Evolutionary conservation across 192 early-diverging fungal genomes (phyloP).

Genomic region (Lunasporangiospora selenospora): DNA sequence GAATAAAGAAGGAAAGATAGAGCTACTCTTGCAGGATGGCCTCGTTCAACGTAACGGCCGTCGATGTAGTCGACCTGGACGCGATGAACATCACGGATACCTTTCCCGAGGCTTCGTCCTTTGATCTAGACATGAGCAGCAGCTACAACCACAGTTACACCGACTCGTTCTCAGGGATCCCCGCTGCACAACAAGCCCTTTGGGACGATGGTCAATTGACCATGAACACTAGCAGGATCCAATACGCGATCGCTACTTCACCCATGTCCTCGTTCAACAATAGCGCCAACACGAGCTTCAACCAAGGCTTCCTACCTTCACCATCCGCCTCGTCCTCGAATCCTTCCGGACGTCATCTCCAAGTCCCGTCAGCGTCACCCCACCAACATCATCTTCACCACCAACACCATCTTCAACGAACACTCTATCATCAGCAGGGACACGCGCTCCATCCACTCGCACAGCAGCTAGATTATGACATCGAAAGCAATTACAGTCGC

Average conservation of each 20-base stretch:
- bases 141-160: conserved; percentile 43
- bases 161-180: conserved; percentile 40
- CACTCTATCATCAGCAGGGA: conserved; percentile 19
- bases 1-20: no score
- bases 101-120: conserved; percentile 41
- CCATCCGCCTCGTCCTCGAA: no score
- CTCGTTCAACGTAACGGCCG: conserved; percentile 35
- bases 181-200: conserved; percentile 34
- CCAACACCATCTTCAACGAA: conserved; percentile 1
- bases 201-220: conserved; percentile 45
- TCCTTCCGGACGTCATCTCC: conserved; percentile 18
- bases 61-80: conserved; percentile 41
- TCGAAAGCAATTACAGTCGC: conserved; percentile 1
- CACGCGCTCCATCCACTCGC: no score
- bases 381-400: conserved; percentile 18
- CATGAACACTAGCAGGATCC: conserved; percentile 18
- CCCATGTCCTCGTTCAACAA: conserved; percentile 30
- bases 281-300: conserved; percentile 43
- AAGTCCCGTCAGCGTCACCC: conserved; percentile 11
- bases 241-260: conserved; percentile 7
- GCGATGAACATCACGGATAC: conserved; percentile 48
- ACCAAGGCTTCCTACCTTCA: no score
- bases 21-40: conserved; percentile 5
- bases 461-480: conserved; percentile 2
- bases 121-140: conserved; percentile 31